phyloP scores from a whole-genome alignment of 495 filamentous ascomycete genomes.

The Cudoniella acicularis region DNA sequence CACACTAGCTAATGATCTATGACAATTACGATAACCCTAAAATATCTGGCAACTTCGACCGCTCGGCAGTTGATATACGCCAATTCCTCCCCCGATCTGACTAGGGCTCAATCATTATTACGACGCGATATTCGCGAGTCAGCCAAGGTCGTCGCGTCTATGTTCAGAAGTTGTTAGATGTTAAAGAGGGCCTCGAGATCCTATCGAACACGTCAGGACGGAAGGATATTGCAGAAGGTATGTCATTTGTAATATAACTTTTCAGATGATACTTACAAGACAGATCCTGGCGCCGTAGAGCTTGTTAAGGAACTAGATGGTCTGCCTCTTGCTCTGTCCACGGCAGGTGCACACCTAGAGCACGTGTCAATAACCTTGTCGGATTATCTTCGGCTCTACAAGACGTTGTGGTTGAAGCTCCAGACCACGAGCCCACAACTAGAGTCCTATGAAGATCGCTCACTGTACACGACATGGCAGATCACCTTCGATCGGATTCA shows the following conservation, averaged over 20 bases:
- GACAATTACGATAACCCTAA: conserved; percentile 40
- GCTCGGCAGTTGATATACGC: conserved; percentile 26
- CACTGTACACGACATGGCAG: conserved; percentile 39
- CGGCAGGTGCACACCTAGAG: conserved; percentile 31
- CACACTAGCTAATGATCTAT: conserved; percentile 36
- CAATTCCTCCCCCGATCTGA: conserved; percentile 28
- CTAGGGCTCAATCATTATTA: conserved; percentile 36
- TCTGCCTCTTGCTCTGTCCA: conserved; percentile 29
- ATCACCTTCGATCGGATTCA: conserved; percentile 40
- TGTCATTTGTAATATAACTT: not conserved
- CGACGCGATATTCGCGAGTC: conserved; percentile 32
- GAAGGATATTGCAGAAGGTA: conserved; percentile 14
- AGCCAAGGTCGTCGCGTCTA: conserved; percentile 25
- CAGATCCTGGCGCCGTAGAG: conserved; percentile 20
- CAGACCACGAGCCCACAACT: conserved; percentile 24
- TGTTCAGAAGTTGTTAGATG: conserved; percentile 28
- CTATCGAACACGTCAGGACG: conserved; percentile 28
- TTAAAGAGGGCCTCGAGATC: conserved; percentile 30
- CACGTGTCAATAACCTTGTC: conserved; percentile 14
- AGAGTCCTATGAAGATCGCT: conserved; percentile 27
- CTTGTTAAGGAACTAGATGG: conserved; percentile 26
- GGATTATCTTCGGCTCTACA: conserved; percentile 17
- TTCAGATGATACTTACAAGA: not conserved
- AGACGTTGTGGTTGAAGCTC: conserved; percentile 25
- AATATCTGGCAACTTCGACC: conserved; percentile 12